Evolutionary conservation across 305 asterid species (phyloP).

Genomic region (Solanum hybrid): DNA sequence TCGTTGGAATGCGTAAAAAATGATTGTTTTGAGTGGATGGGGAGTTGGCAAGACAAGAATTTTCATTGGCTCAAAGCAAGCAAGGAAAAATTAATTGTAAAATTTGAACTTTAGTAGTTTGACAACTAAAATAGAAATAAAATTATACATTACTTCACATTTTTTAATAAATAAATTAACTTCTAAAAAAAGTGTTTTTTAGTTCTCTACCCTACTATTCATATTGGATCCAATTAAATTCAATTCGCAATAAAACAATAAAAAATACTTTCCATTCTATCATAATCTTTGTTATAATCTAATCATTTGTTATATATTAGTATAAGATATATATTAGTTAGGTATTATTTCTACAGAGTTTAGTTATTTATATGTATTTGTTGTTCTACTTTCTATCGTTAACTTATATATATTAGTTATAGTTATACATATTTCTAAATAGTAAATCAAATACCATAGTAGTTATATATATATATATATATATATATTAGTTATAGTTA

Average conservation of each 20-base stretch:
- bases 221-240: neutral
- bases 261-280: neutral
- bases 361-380: neutral
- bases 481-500: too few relatives aligned
- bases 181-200: too few relatives aligned
- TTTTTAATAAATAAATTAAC: neutral
- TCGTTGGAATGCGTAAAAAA: neutral
- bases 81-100: neutral
- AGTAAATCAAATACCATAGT: too few relatives aligned
- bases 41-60: neutral
- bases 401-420: too few relatives aligned
- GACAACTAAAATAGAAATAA: neutral
- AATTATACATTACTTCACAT: neutral
- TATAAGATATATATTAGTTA: neutral
- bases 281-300: neutral
- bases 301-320: neutral
- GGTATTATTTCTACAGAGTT: neutral
- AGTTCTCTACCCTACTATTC: too few relatives aligned
- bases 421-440: too few relatives aligned
- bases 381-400: neutral
- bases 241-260: neutral
- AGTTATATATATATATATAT: too few relatives aligned
- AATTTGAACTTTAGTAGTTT: neutral
- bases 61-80: neutral
- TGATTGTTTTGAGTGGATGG: neutral